Conservation (phyloP, 257 asterid genomes). For the Jasminum sambac region DNA sequence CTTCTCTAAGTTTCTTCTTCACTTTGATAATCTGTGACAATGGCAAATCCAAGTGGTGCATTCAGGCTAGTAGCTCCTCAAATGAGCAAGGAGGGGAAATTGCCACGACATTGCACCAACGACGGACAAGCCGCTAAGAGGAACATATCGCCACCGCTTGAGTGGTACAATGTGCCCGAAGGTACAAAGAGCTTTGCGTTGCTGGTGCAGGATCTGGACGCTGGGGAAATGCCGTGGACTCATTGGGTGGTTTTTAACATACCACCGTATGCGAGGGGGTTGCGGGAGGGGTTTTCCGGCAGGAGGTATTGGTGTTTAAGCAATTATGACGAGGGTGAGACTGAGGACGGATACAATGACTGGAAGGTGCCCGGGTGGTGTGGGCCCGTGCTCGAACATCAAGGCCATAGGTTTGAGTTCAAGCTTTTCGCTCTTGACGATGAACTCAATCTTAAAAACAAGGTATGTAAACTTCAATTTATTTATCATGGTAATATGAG, state of each 20-base stretch:
- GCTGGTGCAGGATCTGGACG: conserved; percentile 72
- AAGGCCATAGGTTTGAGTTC: conserved; percentile 72
- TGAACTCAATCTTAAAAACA: conserved; percentile 58
- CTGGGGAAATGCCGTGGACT: conserved; percentile 67
- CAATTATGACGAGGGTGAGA: conserved; percentile 45
- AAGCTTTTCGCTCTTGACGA: conserved; percentile 73
- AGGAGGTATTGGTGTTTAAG: too few species aligned
- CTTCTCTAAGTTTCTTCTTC: too few species aligned
- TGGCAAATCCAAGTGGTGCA: conserved; percentile 61
- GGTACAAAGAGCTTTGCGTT: conserved; percentile 63
- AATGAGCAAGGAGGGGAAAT: conserved; percentile 53
- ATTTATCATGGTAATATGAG: too few species aligned
- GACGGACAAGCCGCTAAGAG: conserved; percentile 79
- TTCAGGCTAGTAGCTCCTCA: conserved; percentile 55
- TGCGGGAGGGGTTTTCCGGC: conserved; percentile 90
- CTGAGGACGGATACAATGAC: conserved; percentile 68
- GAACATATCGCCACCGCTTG: conserved; percentile 70
- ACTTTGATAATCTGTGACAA: too few species aligned
- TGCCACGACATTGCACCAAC: conserved; percentile 70
- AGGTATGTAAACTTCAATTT: too few species aligned
- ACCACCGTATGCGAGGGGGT: conserved; percentile 66
- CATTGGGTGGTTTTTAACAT: conserved; percentile 77
- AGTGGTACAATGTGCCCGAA: conserved; percentile 80
- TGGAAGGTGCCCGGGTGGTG: conserved; percentile 74
- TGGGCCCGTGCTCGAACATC: conserved; percentile 55